Percentiles rank a stretch among this genome's conserved stretches.
These are phyloP conservation scores for Aspergillus puulaauensis DNA, from an alignment of 2,329 filamentous ascomycete genomes.

Conservation along the genomic window DNA sequence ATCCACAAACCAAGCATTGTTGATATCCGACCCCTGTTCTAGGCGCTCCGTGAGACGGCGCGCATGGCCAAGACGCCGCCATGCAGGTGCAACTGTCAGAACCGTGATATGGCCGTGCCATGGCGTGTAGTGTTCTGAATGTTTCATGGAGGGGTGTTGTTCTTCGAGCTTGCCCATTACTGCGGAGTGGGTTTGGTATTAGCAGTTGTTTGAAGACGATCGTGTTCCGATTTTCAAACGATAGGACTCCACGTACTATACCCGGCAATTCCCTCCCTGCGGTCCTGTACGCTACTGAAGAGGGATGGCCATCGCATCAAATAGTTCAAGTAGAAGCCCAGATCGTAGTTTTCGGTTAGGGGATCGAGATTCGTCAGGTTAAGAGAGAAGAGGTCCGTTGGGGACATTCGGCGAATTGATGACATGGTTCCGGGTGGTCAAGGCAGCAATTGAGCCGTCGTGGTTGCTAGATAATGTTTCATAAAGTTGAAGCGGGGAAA, in stretches of 20 bases:
- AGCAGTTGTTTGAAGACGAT: neutral
- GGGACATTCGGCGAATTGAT: conserved; percentile 80
- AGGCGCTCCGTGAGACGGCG: conserved; percentile 78
- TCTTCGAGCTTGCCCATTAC: conserved; percentile 97
- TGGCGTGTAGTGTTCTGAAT: conserved; percentile 90
- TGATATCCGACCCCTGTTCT: conserved; percentile 76
- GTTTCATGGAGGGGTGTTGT: conserved; percentile 70
- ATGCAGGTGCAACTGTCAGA: conserved; percentile 83
- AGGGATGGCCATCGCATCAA: conserved; percentile 93
- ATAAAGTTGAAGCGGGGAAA: neutral
- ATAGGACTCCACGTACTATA: conserved; percentile 66
- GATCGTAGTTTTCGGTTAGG: conserved; percentile 95
- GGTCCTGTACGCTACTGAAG: conserved; percentile 87
- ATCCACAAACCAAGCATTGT: conserved; percentile 92
- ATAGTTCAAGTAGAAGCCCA: conserved; percentile 94
- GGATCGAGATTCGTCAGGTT: conserved; percentile 95
- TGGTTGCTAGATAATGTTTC: neutral
- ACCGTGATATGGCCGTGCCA: conserved; percentile 99
- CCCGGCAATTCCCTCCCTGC: conserved; percentile 82
- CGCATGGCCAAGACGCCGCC: conserved; percentile 82
- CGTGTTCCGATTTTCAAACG: neutral
- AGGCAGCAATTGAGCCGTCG: neutral
- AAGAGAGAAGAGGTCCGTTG: conserved; percentile 81
- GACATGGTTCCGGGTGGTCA: conserved; percentile 58
- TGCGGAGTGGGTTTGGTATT: conserved; percentile 35